phyloP scores from a whole-genome alignment of 106 monocot genomes.

The Cymbidium sinense region DNA sequence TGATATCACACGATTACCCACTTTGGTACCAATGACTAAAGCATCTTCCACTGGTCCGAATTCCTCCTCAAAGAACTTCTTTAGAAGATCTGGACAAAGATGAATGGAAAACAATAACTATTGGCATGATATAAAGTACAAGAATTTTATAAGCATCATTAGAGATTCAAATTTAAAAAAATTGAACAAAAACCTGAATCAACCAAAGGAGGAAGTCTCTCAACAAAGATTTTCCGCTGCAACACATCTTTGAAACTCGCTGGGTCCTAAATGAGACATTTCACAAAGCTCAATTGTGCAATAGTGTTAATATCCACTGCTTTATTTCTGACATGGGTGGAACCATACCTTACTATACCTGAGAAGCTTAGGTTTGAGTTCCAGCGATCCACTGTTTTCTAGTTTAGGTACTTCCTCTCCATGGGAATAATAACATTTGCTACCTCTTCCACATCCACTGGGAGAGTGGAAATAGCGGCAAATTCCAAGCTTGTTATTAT shows the following conservation, averaged over 20 bases:
- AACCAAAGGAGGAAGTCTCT: constrained; percentile 26
- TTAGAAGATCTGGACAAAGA: constrained; percentile 18
- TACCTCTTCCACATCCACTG: constrained; percentile 20
- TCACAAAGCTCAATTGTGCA: not conserved
- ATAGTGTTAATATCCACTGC: not conserved
- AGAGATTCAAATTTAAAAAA: not conserved
- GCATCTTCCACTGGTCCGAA: constrained; percentile 37
- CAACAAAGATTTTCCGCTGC: constrained; percentile 25
- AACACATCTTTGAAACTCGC: constrained; percentile 1
- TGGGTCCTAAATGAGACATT: not conserved
- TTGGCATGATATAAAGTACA: not conserved
- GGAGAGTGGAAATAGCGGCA: constrained; percentile 23
- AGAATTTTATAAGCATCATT: not conserved
- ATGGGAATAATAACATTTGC: constrained; percentile 20
- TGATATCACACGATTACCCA: constrained; percentile 9
- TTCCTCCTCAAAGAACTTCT: constrained; percentile 20
- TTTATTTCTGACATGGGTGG: not conserved
- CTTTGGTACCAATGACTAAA: constrained; percentile 11
- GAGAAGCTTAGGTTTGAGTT: not conserved
- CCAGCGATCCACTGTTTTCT: not conserved
- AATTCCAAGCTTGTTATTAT: constrained; percentile 7
- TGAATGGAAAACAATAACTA: not conserved
- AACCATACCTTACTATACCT: not conserved
- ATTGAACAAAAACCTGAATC: constrained; percentile 15
- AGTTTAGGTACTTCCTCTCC: constrained; percentile 10